Evolutionary conservation across 257 asterid species (phyloP).

Genomic region (Hygrophila difformis): DNA sequence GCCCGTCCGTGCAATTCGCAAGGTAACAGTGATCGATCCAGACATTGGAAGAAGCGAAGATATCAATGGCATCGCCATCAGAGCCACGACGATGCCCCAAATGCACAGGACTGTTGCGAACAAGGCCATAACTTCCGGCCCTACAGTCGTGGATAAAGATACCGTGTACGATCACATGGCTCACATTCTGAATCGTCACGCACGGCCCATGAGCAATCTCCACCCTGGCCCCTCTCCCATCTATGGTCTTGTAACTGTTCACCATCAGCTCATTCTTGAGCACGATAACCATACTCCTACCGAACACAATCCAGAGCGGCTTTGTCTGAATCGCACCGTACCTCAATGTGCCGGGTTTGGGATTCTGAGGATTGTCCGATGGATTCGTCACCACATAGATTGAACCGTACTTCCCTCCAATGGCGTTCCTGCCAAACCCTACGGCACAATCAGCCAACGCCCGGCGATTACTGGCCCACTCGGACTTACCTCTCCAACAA

Average conservation of each 20-base stretch:
- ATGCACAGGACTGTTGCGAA: slow-evolving; percentile 40
- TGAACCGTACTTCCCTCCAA: slow-evolving; percentile 54
- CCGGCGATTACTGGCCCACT: slow-evolving; percentile 41
- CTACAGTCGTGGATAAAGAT: slow-evolving; percentile 72
- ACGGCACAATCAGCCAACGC: slow-evolving; percentile 46
- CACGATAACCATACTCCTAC: slow-evolving; percentile 43
- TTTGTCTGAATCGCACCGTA: slow-evolving; percentile 48
- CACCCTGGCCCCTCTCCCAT: slow-evolving; percentile 81
- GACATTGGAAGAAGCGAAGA: slow-evolving; percentile 48
- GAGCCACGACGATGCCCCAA: slow-evolving; percentile 54
- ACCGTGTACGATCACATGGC: slow-evolving; percentile 76
- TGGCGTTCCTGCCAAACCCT: slow-evolving; percentile 54
- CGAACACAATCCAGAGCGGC: slow-evolving; percentile 65
- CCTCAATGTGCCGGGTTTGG: slow-evolving; percentile 58
- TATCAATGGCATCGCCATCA: slow-evolving; percentile 72
- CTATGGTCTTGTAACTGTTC: slow-evolving; percentile 75
- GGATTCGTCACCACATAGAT: slow-evolving; percentile 50
- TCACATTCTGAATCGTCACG: slow-evolving; percentile 52
- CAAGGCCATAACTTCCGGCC: slow-evolving; percentile 54
- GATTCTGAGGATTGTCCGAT: slow-evolving; percentile 40
- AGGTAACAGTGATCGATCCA: slow-evolving; percentile 93
- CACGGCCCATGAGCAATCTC: slow-evolving; percentile 87
- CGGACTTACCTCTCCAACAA: slow-evolving; percentile 44
- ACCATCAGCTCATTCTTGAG: slow-evolving; percentile 56
- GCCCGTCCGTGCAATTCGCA: slow-evolving; percentile 54